Percentiles rank a stretch among this genome's conserved stretches.
These are phyloP conservation scores for Candida dubliniensis DNA, from an alignment of 1,139 yeast genomes.

Conservation along the genomic window DNA sequence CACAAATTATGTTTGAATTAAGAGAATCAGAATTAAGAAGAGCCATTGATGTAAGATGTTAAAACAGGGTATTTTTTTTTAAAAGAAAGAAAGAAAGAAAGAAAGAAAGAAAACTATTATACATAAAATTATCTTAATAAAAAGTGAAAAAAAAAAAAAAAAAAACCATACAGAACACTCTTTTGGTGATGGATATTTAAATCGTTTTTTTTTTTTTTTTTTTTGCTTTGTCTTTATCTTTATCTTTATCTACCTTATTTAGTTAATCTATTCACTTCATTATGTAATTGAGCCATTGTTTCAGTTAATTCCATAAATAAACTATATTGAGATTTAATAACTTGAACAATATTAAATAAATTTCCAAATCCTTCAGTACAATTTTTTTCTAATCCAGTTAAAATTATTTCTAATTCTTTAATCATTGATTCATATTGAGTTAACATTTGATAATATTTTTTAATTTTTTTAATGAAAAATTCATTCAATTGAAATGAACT, in stretches of 20 bases:
- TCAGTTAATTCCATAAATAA: constrained; percentile 91
- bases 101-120: too few relatives aligned
- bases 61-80: too few relatives aligned
- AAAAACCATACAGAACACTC: too few relatives aligned
- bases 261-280: constrained; percentile 37
- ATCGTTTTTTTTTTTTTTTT: too few relatives aligned
- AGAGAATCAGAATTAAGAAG: constrained; percentile 82
- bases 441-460: constrained; percentile 64
- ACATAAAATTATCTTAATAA: too few relatives aligned
- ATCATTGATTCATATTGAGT: constrained; percentile 75
- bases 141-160: too few relatives aligned
- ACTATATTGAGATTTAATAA: constrained; percentile 78
- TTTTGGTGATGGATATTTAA: too few relatives aligned
- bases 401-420: constrained; percentile 61
- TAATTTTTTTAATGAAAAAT: constrained; percentile 54
- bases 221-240: neutral
- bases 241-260: constrained; percentile 11
- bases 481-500: constrained; percentile 52
- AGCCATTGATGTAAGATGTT: constrained; percentile 79
- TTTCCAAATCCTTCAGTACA: constrained; percentile 52
- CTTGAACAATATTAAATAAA: constrained; percentile 56
- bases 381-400: constrained; percentile 43
- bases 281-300: constrained; percentile 85
- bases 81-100: too few relatives aligned
- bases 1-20: constrained; percentile 92